Evolutionary conservation across 106 monocot species (phyloP).

Genomic region (Posidonia australis): DNA sequence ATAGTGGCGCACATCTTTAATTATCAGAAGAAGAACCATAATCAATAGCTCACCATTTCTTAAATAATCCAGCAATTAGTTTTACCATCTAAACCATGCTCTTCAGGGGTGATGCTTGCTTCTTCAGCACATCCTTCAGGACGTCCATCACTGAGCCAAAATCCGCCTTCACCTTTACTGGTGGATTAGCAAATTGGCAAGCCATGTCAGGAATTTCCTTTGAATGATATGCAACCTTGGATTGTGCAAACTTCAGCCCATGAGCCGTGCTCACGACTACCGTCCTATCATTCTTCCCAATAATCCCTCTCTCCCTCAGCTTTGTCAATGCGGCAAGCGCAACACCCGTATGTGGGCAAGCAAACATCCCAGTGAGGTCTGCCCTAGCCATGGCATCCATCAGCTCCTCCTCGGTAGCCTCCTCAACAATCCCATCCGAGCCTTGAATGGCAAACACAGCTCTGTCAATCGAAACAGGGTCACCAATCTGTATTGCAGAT

Average conservation of each 20-base stretch:
- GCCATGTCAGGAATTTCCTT: too few relatives aligned
- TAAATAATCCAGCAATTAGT: too few relatives aligned
- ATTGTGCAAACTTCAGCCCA: constrained; percentile 84
- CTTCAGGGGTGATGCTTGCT: too few relatives aligned
- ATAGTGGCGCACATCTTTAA: too few relatives aligned
- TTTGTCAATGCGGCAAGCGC: constrained; percentile 74
- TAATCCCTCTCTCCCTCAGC: constrained; percentile 49
- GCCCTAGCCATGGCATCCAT: too few relatives aligned
- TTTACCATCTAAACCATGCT: too few relatives aligned
- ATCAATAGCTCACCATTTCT: too few relatives aligned
- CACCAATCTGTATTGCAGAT: too few relatives aligned
- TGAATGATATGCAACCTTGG: constrained; percentile 83
- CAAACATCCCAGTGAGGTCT: constrained; percentile 83
- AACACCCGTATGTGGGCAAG: constrained; percentile 92
- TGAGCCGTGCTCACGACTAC: constrained; percentile 93
- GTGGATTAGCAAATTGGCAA: constrained; percentile 63
- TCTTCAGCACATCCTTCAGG: constrained; percentile 35
- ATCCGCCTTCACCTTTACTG: constrained; percentile 72
- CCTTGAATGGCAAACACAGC: constrained; percentile 55
- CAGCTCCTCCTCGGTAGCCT: constrained; percentile 93
- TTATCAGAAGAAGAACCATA: too few relatives aligned
- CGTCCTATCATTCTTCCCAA: constrained; percentile 57
- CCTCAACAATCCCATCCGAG: constrained; percentile 84
- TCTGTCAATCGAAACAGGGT: constrained; percentile 83
- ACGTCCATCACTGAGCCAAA: too few relatives aligned